These are phyloP conservation scores for Vitis rotundifolia DNA, from an alignment of 164 flowering plant species.

Conservation along the genomic window DNA sequence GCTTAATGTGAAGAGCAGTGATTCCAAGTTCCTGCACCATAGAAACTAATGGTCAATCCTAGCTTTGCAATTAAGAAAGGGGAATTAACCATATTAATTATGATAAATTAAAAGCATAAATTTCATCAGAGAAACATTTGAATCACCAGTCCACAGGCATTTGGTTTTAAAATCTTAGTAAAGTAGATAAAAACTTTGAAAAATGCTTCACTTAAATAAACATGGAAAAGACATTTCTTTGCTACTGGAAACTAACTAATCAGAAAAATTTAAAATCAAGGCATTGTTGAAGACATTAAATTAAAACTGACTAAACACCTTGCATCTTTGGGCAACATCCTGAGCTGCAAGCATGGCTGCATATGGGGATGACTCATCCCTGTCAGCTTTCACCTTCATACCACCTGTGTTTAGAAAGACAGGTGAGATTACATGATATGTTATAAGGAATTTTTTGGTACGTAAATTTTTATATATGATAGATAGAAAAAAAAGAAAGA, in stretches of 20 bases:
- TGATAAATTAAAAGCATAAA: background rate
- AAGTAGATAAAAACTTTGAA: background rate
- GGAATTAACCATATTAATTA: background rate
- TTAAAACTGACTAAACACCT: conserved; percentile 33
- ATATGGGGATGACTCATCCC: conserved; percentile 91
- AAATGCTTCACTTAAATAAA: too few relatives aligned
- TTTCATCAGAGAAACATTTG: too few relatives aligned
- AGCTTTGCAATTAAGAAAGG: background rate
- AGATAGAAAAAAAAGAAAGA: too few relatives aligned
- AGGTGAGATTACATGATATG: too few relatives aligned
- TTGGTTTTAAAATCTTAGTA: background rate
- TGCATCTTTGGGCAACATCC: conserved; percentile 84
- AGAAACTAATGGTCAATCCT: background rate
- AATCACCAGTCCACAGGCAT: too few relatives aligned
- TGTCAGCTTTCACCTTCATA: conserved; percentile 92
- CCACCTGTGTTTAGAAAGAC: conserved; percentile 49
- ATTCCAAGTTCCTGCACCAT: conserved; percentile 69
- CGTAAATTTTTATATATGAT: too few relatives aligned
- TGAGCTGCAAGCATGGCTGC: conserved; percentile 97
- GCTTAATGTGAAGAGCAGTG: conserved; percentile 83
- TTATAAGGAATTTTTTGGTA: too few relatives aligned
- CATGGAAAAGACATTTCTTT: too few relatives aligned
- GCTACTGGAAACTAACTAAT: too few relatives aligned
- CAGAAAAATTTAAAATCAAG: too few relatives aligned
- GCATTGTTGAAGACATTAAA: background rate